Percentiles rank a stretch among this genome's conserved stretches.
Evolutionary conservation across 202 grass and related monocot genomes (phyloP).

Genomic region (Cymbopogon flexuosus): DNA sequence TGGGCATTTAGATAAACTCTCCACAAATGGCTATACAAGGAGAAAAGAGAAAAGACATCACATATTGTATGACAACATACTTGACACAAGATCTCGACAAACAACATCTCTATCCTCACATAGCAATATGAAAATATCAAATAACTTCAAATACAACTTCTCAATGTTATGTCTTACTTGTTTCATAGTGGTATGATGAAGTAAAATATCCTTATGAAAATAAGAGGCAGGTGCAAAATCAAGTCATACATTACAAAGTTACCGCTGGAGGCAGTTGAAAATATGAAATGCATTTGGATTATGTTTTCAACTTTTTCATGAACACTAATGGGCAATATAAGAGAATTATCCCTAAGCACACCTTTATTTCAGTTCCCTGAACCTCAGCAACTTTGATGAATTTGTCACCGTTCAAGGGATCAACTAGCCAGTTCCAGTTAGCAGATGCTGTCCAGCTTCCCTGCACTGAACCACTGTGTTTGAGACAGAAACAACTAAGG

Average conservation of each 20-base stretch:
- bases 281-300: neutral
- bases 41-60: neutral
- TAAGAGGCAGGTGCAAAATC: neutral
- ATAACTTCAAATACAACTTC: neutral
- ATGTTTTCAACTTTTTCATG: neutral
- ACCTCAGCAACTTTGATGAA: constrained; percentile 84
- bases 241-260: neutral
- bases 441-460: constrained; percentile 63
- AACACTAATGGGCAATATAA: neutral
- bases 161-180: neutral
- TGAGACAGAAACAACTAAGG: neutral
- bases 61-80: neutral
- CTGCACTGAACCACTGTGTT: constrained; percentile 57
- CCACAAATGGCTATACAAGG: constrained; percentile 63
- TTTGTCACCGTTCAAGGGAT: constrained; percentile 81
- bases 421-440: constrained; percentile 67
- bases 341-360: constrained; percentile 22
- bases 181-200: neutral
- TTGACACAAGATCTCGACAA: neutral
- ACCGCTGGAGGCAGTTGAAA: neutral
- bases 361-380: constrained; percentile 72
- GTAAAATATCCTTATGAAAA: neutral
- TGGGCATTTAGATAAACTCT: constrained; percentile 81
- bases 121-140: neutral
- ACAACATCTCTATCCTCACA: neutral